phyloP scores from a whole-genome alignment of 805 yeast species.

The Metschnikowia continentalis region DNA sequence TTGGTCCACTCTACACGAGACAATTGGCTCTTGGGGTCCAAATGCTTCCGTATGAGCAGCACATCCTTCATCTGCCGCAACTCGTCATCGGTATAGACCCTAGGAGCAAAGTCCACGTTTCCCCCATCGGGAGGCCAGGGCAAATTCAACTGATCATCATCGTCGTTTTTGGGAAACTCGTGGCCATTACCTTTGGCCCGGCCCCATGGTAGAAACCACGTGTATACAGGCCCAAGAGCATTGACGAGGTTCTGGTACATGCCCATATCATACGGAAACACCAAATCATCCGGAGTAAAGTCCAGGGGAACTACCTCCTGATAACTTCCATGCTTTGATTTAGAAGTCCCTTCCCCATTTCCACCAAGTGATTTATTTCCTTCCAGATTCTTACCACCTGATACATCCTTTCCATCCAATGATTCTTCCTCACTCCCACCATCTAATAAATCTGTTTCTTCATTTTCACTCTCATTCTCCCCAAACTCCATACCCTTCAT shows the following conservation, averaged over 20 bases:
- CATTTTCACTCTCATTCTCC: no score
- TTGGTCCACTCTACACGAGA: constrained; percentile 60
- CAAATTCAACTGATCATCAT: constrained; percentile 56
- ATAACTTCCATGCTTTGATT: no score
- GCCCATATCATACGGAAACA: constrained; percentile 84
- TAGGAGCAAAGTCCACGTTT: constrained; percentile 28
- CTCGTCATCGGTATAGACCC: constrained; percentile 14
- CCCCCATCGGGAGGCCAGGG: constrained; percentile 97
- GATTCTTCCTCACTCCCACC: no score
- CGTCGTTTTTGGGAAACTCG: constrained; percentile 49
- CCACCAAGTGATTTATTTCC: no score
- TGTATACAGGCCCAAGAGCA: constrained; percentile 58
- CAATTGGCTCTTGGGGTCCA: constrained; percentile 36
- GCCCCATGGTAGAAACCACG: constrained; percentile 74
- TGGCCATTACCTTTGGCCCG: constrained; percentile 58
- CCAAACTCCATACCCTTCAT: not conserved
- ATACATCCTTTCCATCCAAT: no score
- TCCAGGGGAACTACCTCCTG: constrained; percentile 26
- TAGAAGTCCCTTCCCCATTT: no score
- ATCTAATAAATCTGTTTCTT: no score
- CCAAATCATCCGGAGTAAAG: constrained; percentile 57
- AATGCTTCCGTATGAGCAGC: constrained; percentile 25
- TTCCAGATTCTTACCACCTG: no score
- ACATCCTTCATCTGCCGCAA: constrained; percentile 15
- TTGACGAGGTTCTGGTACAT: constrained; percentile 48